Percentiles rank a stretch among this genome's conserved stretches.
Evolutionary conservation across 2,329 filamentous ascomycete genomes (phyloP).

Genomic region (Scortechinia acanthostroma): DNA sequence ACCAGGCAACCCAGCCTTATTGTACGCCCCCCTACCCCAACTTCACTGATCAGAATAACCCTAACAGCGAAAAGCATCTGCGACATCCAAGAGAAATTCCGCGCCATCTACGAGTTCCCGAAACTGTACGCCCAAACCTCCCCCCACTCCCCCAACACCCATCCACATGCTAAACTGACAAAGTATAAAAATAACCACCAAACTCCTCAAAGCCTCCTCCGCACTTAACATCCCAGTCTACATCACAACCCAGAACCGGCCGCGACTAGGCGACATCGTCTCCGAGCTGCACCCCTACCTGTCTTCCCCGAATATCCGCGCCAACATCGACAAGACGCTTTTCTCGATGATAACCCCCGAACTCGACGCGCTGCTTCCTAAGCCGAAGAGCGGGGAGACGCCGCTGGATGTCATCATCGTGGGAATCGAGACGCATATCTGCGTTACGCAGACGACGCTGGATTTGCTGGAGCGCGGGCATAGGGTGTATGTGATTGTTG

Average conservation of each 20-base stretch:
- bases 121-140: slow-evolving; percentile 35
- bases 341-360: slow-evolving; percentile 59
- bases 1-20: neutral
- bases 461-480: slow-evolving; percentile 50
- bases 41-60: neutral
- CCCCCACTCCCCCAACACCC: neutral
- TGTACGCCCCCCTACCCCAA: neutral
- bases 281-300: slow-evolving; percentile 33
- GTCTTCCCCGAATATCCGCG: slow-evolving; percentile 26
- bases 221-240: slow-evolving; percentile 46
- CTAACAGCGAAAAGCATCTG: slow-evolving; percentile 38
- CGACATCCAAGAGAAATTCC: slow-evolving; percentile 62
- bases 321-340: slow-evolving; percentile 49
- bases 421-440: slow-evolving; percentile 61
- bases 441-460: slow-evolving; percentile 55
- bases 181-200: slow-evolving; percentile 3
- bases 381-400: slow-evolving; percentile 14
- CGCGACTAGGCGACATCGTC: slow-evolving; percentile 50
- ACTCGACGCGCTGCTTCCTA: slow-evolving; percentile 19
- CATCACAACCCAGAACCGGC: slow-evolving; percentile 51
- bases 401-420: slow-evolving; percentile 45
- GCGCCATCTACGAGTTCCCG: slow-evolving; percentile 52
- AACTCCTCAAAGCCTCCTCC: slow-evolving; percentile 13
- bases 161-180: neutral
- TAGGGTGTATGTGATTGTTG: slow-evolving; percentile 54